Evolutionary conservation across 2,329 filamentous ascomycete species (phyloP).

Genomic region (Stachybotrys chartarum): DNA sequence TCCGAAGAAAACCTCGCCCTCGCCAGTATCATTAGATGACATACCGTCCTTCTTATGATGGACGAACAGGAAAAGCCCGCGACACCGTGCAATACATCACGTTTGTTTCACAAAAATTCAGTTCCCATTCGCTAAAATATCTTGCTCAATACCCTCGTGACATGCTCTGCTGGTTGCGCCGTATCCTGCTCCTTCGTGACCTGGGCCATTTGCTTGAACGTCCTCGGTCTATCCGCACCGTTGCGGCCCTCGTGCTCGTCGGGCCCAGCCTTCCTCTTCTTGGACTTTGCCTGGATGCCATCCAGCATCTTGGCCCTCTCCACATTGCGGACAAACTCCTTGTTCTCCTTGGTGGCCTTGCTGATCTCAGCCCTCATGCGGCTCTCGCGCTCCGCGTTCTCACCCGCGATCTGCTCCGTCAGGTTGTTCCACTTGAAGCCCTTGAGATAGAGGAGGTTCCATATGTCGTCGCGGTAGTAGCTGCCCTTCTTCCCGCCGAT

Average conservation of each 20-base stretch:
- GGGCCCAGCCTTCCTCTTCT: conserved; percentile 26
- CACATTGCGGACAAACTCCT: conserved; percentile 71
- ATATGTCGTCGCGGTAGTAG: conserved; percentile 81
- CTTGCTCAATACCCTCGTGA: conserved; percentile 55
- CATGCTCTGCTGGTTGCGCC: conserved; percentile 44
- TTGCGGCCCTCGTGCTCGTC: conserved; percentile 13
- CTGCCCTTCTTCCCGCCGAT: conserved; percentile 79
- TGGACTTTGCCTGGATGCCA: conserved; percentile 56
- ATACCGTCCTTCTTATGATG: conserved; percentile 29
- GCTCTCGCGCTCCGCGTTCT: conserved; percentile 72
- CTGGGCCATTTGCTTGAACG: conserved; percentile 61
- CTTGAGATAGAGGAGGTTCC: conserved; percentile 74
- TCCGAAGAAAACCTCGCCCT: conserved; percentile 8
- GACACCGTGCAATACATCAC: neutral
- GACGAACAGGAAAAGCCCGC: neutral
- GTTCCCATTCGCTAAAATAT: conserved; percentile 42
- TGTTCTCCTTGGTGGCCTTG: conserved; percentile 71
- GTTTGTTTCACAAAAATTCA: neutral
- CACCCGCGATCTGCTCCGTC: conserved; percentile 71
- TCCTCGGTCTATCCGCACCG: conserved; percentile 20
- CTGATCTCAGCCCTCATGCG: conserved; percentile 72
- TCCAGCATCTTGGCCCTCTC: conserved; percentile 75
- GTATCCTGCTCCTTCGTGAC: conserved; percentile 40
- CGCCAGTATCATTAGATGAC: conserved; percentile 12
- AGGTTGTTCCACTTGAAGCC: conserved; percentile 76